Percentiles rank a stretch among this genome's conserved stretches.
Conservation (phyloP, 2,329 filamentous ascomycete species). For the Colletotrichum tropicicola region DNA sequence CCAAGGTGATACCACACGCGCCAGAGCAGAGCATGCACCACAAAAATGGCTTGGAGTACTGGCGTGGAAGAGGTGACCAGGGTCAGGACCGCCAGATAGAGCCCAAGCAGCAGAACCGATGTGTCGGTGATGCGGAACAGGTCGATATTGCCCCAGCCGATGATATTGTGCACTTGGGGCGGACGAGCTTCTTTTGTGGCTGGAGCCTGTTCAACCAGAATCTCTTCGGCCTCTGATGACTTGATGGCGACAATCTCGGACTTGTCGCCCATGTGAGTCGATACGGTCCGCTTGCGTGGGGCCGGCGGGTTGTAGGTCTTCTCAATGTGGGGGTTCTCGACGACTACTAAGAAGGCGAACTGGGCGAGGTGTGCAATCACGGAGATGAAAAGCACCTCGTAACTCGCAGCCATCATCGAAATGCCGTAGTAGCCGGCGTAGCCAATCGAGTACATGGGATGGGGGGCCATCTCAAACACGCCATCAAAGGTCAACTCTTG, state of each 20-base stretch:
- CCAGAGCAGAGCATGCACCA: slow-evolving; percentile 83
- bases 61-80: slow-evolving; percentile 80
- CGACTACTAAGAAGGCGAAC: slow-evolving; percentile 88
- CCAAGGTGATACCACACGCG: slow-evolving; percentile 92
- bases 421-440: slow-evolving; percentile 99
- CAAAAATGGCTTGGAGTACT: slow-evolving; percentile 80
- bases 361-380: slow-evolving; percentile 94
- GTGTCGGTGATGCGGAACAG: slow-evolving; percentile 88
- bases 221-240: slow-evolving; percentile 26
- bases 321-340: slow-evolving; percentile 98
- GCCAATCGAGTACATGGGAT: slow-evolving; percentile 98
- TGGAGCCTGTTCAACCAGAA: slow-evolving; percentile 31
- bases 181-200: slow-evolving; percentile 55
- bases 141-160: slow-evolving; percentile 87
- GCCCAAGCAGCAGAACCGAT: slow-evolving; percentile 77
- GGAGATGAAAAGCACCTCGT: slow-evolving; percentile 96
- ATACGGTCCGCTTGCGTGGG: slow-evolving; percentile 67
- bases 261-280: slow-evolving; percentile 38
- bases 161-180: slow-evolving; percentile 79
- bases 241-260: slow-evolving; percentile 18
- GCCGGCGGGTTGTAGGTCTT: slow-evolving; percentile 95
- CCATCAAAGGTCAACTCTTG: slow-evolving; percentile 98
- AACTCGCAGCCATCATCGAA: slow-evolving; percentile 97
- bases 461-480: slow-evolving; percentile 98
- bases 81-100: slow-evolving; percentile 79